Conservation (phyloP, 306 rosid genomes). For the Betula pendula region DNA sequence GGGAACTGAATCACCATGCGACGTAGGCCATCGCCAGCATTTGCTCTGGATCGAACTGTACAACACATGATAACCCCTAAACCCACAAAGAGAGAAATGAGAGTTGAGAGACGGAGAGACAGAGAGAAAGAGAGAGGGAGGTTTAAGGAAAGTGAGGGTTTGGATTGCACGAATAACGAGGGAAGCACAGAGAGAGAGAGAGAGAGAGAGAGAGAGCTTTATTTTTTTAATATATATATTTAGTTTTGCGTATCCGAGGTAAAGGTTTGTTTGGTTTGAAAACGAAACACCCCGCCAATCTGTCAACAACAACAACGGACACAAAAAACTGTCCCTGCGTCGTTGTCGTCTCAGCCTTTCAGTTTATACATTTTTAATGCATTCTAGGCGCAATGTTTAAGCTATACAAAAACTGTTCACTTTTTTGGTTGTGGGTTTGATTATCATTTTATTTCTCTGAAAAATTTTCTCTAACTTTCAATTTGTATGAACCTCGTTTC, state of each 20-base stretch:
- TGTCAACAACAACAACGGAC: not conserved
- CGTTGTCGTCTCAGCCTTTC: not conserved
- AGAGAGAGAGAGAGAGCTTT: slow-evolving; percentile 16
- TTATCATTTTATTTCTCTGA: too few species aligned
- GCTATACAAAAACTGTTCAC: too few species aligned
- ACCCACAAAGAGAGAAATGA: not conserved
- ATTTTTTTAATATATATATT: not conserved
- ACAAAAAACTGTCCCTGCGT: not conserved
- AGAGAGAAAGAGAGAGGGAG: slow-evolving; percentile 8
- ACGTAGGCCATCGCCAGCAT: not conserved
- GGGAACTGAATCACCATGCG: slow-evolving; percentile 24
- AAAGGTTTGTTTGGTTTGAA: slow-evolving; percentile 32
- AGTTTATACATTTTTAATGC: not conserved
- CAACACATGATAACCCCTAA: slow-evolving; percentile 21
- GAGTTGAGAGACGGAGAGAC: not conserved
- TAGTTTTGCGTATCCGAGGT: slow-evolving; percentile 37
- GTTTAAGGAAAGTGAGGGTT: too few species aligned
- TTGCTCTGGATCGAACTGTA: slow-evolving; percentile 2
- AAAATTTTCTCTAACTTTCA: too few species aligned
- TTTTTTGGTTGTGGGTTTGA: too few species aligned
- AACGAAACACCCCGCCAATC: slow-evolving; percentile 34
- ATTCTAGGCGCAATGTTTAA: too few species aligned
- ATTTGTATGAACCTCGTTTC: too few species aligned
- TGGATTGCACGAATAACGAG: too few species aligned
- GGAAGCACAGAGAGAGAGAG: not conserved